phyloP scores from a whole-genome alignment of 129 eudicot genomes.

The Flaveria robusta region DNA sequence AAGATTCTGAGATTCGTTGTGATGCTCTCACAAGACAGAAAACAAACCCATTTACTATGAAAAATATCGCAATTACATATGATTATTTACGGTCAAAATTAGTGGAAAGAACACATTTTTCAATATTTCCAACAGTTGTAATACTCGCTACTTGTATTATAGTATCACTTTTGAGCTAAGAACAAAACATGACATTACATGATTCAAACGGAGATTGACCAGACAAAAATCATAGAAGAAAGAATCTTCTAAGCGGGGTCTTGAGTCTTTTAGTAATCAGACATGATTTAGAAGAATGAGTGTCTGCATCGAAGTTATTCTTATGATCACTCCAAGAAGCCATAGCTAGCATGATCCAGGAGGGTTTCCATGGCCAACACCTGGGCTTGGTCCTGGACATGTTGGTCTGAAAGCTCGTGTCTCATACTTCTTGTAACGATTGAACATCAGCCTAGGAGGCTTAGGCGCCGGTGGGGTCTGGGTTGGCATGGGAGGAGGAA shows the following conservation, averaged over 20 bases:
- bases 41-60: no score
- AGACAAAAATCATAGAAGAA: conserved; percentile 9
- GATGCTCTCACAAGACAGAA: no score
- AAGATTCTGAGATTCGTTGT: no score
- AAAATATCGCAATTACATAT: no score
- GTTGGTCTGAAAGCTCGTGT: conserved; percentile 51
- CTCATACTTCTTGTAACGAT: conserved; percentile 43
- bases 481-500: conserved; percentile 27
- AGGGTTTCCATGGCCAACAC: conserved; percentile 49
- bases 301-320: background rate
- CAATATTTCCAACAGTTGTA: background rate
- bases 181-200: conserved; percentile 8
- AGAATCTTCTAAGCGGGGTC: conserved; percentile 4
- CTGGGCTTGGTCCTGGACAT: conserved; percentile 57
- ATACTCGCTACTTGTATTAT: background rate
- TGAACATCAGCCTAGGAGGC: background rate
- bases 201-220: background rate
- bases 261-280: conserved; percentile 6
- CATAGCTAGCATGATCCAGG: conserved; percentile 39
- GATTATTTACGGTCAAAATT: no score
- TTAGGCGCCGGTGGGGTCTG: conserved; percentile 10
- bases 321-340: background rate
- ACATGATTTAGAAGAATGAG: background rate
- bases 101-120: background rate
- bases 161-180: no score